Evolutionary conservation across 495 filamentous ascomycete species (phyloP).

Genomic region (Penicillium paradoxum): DNA sequence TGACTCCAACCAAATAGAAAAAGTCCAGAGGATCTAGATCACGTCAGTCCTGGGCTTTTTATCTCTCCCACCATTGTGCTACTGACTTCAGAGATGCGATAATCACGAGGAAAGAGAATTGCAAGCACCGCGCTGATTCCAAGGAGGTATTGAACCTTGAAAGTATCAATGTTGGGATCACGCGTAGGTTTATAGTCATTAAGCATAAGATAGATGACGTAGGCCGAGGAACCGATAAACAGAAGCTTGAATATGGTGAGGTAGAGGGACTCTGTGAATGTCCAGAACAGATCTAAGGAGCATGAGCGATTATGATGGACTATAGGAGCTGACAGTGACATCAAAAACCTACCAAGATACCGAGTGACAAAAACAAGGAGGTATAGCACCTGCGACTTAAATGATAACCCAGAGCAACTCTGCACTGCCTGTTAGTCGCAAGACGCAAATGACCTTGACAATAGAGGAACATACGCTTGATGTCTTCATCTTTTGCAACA

Average conservation of each 20-base stretch:
- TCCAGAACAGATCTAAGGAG: slow-evolving; percentile 76
- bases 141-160: slow-evolving; percentile 89
- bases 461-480: slow-evolving; percentile 60
- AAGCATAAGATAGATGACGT: slow-evolving; percentile 95
- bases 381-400: slow-evolving; percentile 95
- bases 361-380: slow-evolving; percentile 87
- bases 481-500: slow-evolving; percentile 91
- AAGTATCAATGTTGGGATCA: slow-evolving; percentile 92
- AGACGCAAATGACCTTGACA: background rate
- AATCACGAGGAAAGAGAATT: slow-evolving; percentile 77
- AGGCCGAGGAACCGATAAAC: slow-evolving; percentile 83
- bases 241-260: slow-evolving; percentile 94
- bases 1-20: slow-evolving; percentile 94
- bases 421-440: slow-evolving; percentile 32
- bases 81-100: slow-evolving; percentile 58
- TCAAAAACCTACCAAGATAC: slow-evolving; percentile 65
- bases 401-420: slow-evolving; percentile 95
- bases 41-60: slow-evolving; percentile 4
- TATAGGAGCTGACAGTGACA: background rate
- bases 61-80: background rate
- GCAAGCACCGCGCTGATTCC: slow-evolving; percentile 72
- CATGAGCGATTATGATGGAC: slow-evolving; percentile 3
- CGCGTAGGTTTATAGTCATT: slow-evolving; percentile 93
- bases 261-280: slow-evolving; percentile 71
- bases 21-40: slow-evolving; percentile 83